Base-by-base conservation (phyloP, 2,329 filamentous ascomycete species). In the Sporothrix brasiliensis region DNA sequence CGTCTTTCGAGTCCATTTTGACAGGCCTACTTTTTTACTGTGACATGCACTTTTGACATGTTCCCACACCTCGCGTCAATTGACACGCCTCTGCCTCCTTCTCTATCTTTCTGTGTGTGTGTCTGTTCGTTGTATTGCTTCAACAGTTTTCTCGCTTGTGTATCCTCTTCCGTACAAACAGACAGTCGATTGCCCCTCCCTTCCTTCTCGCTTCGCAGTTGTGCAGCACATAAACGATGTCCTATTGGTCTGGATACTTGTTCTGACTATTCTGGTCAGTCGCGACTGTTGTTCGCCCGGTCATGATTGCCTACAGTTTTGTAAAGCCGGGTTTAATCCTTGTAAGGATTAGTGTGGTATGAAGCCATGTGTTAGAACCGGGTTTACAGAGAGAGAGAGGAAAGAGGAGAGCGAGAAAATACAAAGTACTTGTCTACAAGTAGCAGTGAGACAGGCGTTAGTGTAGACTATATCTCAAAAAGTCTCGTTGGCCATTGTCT, bases 301-400 rank as follows among this genome's bases (percentile, higher is more conserved):
- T 27, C 14, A 34, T 34, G n/a, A 4, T 63, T 27, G 21, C 19
- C 56, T 24, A 44, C 41, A 44, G 41, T 44, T 47, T 47, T 63
- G 58, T 24, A 67, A 67, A 39, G 19, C 63, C 49, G 63, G 63
- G 49, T 67, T 53, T 67, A 67, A 16, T 21, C 63, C 14, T 0
- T 14, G 49, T 53, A 24, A 49, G 47, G 63, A 16, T 41, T 67
- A 52, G 47, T 53, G 47, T n/a, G 27, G 49, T 4, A 2, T 13
- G 24, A 9, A 30, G n/a, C 63, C 47, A 53, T 50, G 47, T 52
- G 47, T 53, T 67, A 49, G 63, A 41, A 24, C 9, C 5, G 27
- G 27, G 24, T 49, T 34, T 50, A 44, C 14, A 44, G 41, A 2
- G 39, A 49, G 21, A 24, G 14, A 19, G 16, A 34, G 4, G 9